Base-by-base conservation (phyloP, 2,329 filamentous ascomycete species). In the Pseudocercospora fijiensis region DNA sequence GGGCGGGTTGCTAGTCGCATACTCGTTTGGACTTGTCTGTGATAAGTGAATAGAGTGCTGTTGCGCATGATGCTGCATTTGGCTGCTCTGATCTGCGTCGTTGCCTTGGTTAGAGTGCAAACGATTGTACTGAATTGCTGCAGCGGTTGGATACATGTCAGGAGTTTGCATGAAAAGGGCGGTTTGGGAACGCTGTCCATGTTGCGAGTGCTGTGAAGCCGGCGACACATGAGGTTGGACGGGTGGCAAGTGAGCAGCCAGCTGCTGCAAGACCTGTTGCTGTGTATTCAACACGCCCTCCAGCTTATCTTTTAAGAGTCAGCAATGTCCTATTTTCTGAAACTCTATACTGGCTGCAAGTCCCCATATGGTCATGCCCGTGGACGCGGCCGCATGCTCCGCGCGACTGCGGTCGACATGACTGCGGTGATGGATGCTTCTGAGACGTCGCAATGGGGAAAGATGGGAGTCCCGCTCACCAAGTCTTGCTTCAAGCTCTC, bases 401-500 rank as follows among this genome's bases (percentile, higher is more conserved):
- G 33, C 13, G 33, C 33, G 33, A 37, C 33, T 37, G 33, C 16
- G 13, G 33, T n/a, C 33, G 33, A 37, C 13, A 37, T 37, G 1
- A 37, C 33, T 37, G n/a, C 33, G 33, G 13, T 5, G 33, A 6
- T 6, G n/a, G 33, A 37, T 37, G 33, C 1, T 24, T 20, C 43
- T 4, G 18, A 47, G 22, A 47, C 18, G 18, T 1, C 3, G 43
- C 1, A 47, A 24, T 2, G 22, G 4, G 22, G 4, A 27, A 20
- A 56, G 27, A 18, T 13, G 22, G 6, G 58, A 24, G n/a, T 26
- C 45, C 33, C 11, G 63, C 86, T 79, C 61, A 87, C 84, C 72
- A 74, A 82, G 76, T 79, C 85, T 72, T 76, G 83, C 75, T 81
- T 87, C 86, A 4, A 88, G 80, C 75, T 88, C 86, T 57, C 85